Conservation (phyloP, 768 basidiomycete genomes). For the Naganishia vaughanmartiniae region DNA sequence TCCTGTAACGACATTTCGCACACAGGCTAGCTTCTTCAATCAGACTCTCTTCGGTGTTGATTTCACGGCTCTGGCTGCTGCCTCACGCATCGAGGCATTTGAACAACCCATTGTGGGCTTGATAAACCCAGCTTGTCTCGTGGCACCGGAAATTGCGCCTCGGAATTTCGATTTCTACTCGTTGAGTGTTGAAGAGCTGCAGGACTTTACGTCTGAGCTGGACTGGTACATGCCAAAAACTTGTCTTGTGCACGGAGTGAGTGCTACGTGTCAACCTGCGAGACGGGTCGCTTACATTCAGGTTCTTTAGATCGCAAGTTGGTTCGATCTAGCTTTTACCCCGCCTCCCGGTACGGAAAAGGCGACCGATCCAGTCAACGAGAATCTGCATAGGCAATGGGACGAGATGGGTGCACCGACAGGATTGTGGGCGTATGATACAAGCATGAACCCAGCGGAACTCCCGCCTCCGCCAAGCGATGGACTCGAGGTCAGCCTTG, state of each 20-base stretch:
- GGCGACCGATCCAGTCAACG: slow-evolving; percentile 27
- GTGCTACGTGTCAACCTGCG: no score
- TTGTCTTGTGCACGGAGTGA: slow-evolving; percentile 46
- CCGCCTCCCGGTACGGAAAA: slow-evolving; percentile 34
- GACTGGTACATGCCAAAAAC: slow-evolving; percentile 45
- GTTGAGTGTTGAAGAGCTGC: slow-evolving; percentile 39
- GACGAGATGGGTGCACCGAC: slow-evolving; percentile 30
- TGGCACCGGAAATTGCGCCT: slow-evolving; percentile 41
- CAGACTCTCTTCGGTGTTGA: slow-evolving; percentile 49
- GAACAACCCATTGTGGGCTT: slow-evolving; percentile 50
- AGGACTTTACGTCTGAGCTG: slow-evolving; percentile 45
- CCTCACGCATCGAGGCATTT: slow-evolving; percentile 44
- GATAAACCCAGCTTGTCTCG: slow-evolving; percentile 45
- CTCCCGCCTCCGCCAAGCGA: slow-evolving; percentile 40
- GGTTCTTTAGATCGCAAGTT: slow-evolving; percentile 45
- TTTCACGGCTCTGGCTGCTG: slow-evolving; percentile 41
- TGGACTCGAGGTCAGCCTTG: slow-evolving; percentile 43
- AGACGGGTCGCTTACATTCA: slow-evolving; percentile 12
- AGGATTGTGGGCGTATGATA: slow-evolving; percentile 36
- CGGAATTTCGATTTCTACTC: slow-evolving; percentile 49
- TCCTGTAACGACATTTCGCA: background rate
- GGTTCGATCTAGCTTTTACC: slow-evolving; percentile 49
- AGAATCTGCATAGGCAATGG: slow-evolving; percentile 37
- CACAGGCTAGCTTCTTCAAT: slow-evolving; percentile 50
- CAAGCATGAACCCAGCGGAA: slow-evolving; percentile 41